Conservation (phyloP, 2,329 filamentous ascomycete genomes). For the Fusarium euwallaceae region DNA sequence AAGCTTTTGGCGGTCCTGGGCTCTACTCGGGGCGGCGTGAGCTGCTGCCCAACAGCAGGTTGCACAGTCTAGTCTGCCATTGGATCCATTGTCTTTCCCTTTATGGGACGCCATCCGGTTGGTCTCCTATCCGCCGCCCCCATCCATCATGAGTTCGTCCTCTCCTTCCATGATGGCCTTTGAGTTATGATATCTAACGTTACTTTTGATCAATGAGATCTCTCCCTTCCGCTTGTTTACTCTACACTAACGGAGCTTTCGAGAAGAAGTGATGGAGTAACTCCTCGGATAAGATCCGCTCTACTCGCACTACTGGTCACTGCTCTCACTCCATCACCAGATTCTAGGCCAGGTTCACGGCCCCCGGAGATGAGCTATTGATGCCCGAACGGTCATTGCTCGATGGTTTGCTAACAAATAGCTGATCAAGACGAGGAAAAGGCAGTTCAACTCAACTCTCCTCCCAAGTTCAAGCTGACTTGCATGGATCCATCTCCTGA, state of each 20-base stretch:
- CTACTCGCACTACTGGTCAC: constrained; percentile 9
- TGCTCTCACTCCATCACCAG: neutral
- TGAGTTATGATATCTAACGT: neutral
- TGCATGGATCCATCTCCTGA: constrained; percentile 16
- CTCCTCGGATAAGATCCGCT: neutral
- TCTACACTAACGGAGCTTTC: neutral
- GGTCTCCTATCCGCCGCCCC: neutral
- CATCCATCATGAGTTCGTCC: constrained; percentile 1
- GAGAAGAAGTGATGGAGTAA: neutral
- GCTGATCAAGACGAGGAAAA: neutral
- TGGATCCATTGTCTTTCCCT: neutral
- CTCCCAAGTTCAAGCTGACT: constrained; percentile 11
- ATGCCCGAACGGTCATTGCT: neutral
- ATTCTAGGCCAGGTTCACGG: neutral
- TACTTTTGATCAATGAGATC: neutral
- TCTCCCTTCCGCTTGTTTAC: neutral
- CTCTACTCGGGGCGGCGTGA: neutral
- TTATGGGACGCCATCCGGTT: neutral
- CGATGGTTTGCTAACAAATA: neutral
- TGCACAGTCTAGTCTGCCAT: neutral
- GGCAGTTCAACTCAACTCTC: neutral
- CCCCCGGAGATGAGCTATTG: constrained; percentile 6
- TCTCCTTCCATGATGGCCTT: neutral
- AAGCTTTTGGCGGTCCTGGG: neutral
- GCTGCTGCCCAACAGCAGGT: neutral